Base-by-base conservation (phyloP, 202 grass and related monocot species). In the Eragrostis tef region DNA sequence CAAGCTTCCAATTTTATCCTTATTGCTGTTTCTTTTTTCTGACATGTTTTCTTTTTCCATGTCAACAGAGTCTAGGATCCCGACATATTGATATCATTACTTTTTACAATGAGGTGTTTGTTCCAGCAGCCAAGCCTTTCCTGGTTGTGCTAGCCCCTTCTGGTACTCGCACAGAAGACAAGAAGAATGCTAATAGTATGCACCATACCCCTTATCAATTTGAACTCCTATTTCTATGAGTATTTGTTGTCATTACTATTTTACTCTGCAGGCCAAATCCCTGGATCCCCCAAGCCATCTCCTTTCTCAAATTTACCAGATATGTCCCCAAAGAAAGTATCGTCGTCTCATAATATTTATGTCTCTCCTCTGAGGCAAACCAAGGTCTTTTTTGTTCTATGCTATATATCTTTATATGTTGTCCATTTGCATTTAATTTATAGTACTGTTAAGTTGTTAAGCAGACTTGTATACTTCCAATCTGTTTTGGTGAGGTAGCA, bases 251-350 rank as follows among this genome's bases (percentile, higher is more conserved):
- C 68, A 61, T 87, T 64, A 75, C 27, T 81, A 78, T 49, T 39
- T 44, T 89, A 11, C 44, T 71, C 34, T 64, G 53, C 74, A 94
- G 88, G 84, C 15, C 87, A 90, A 80, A 72, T 85, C 83, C 80
- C 82, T 82, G 88, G 90, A 65, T 98, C 95, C 74, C 92, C 95
- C 48, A 98, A 90, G 80, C 71, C 90, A 58, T 88, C 88, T 70
- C 87, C 92, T 79, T 93, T 98, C 71, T 85, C 88, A 79, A 98
- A 91, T 84, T 82, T 98, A 77, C 95, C 94, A 78, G 95, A 93
- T 83, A 91, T 98, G 92, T 98, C 95, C 45, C 95, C 95, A 13
- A 94, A 94, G 80, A 98, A 98, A 91, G 90, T 98, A 19, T 98
- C 94, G 63, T 81, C 94, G 77, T 76, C 84, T 51, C 92, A 93